phyloP scores from a whole-genome alignment of 2,329 filamentous ascomycete genomes.

The Clarireedia sp. region DNA sequence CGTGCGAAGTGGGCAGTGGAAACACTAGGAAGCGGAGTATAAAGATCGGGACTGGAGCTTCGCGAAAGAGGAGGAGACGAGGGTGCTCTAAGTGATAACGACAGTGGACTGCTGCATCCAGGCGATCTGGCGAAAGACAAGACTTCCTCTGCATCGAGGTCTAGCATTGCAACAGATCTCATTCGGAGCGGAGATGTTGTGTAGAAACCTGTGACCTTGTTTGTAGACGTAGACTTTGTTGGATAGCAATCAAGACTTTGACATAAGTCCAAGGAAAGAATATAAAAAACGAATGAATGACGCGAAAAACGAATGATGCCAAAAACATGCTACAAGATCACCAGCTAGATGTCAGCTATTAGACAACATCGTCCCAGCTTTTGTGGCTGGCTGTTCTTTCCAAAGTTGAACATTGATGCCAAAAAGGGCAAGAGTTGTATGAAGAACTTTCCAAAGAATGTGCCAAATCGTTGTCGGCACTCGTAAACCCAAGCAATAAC shows the following conservation, averaged over 20 bases:
- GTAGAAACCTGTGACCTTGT: no score
- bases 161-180: not conserved
- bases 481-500: no score
- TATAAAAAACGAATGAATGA: not conserved
- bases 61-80: not conserved
- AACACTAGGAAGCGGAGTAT: not conserved
- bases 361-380: no score
- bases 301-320: not conserved
- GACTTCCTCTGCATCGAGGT: not conserved
- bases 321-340: not conserved
- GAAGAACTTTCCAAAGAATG: no score
- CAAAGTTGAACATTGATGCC: no score
- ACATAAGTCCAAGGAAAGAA: not conserved
- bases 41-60: not conserved
- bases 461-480: no score
- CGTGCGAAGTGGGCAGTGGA: not conserved
- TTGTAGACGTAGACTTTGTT: no score
- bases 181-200: no score
- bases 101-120: not conserved
- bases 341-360: no score
- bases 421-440: no score
- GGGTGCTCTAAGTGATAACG: not conserved
- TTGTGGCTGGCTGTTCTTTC: no score
- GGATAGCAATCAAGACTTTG: no score
- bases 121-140: not conserved